These are phyloP conservation scores for Globisporangium camurandrum DNA, from an alignment of 352 stramenopile genomes.

Conservation along the genomic window DNA sequence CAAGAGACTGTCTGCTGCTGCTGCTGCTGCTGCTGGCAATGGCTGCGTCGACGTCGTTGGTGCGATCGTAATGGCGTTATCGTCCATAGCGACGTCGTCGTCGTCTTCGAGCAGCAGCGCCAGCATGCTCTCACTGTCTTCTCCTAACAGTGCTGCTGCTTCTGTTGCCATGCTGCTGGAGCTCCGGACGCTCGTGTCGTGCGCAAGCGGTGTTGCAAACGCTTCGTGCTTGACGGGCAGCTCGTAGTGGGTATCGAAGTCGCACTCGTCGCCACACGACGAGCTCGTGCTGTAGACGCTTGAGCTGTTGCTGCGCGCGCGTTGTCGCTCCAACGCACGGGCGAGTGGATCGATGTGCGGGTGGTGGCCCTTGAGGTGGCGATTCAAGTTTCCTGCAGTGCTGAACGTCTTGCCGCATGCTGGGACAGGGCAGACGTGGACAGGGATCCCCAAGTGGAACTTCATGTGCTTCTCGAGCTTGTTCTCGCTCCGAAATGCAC, in stretches of 20 bases:
- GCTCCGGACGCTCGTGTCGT: conserved; percentile 9
- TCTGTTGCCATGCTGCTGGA: not conserved
- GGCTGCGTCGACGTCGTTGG: no score
- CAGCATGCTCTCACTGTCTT: conserved; percentile 4
- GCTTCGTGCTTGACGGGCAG: conserved; percentile 23
- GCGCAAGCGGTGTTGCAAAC: conserved; percentile 28
- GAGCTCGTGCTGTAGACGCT: conserved; percentile 8
- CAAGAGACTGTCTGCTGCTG: conserved; percentile 19
- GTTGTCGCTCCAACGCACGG: conserved; percentile 3
- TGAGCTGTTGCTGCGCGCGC: not conserved
- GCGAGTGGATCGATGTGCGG: conserved; percentile 17
- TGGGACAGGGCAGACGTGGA: conserved; percentile 29
- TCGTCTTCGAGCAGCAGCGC: conserved; percentile 8
- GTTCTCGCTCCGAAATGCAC: conserved; percentile 44
- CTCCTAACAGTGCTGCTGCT: not conserved
- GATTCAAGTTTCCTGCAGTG: conserved; percentile 48
- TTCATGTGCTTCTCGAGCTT: conserved; percentile 65
- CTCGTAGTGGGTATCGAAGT: conserved; percentile 18
- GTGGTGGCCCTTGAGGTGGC: conserved; percentile 53
- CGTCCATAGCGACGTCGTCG: no score
- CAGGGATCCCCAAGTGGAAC: conserved; percentile 43
- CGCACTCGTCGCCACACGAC: conserved; percentile 17
- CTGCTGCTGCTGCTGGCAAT: not conserved
- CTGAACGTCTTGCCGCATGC: conserved; percentile 56
- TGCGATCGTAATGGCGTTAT: no score